Conservation (phyloP, 306 rosid genomes). For the Vigna angularis region DNA sequence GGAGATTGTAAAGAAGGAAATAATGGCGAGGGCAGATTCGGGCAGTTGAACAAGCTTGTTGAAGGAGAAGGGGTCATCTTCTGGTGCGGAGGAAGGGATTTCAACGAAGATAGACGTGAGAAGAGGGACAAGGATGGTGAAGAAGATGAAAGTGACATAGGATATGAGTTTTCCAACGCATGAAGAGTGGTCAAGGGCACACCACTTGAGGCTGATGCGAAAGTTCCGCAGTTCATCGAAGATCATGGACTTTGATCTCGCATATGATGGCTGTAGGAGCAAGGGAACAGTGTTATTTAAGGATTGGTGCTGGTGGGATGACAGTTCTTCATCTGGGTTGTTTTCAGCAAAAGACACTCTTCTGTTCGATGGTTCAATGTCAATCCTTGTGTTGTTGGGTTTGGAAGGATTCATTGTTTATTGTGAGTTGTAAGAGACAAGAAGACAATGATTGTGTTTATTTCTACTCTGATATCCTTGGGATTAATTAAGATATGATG, state of each 20-base stretch:
- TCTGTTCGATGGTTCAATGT: constrained; percentile 41
- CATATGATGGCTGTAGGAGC: constrained; percentile 65
- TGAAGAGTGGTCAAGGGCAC: constrained; percentile 86
- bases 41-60: constrained; percentile 87
- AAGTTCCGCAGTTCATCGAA: constrained; percentile 70
- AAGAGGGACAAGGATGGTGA: constrained; percentile 66
- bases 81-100: constrained; percentile 48
- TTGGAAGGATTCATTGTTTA: constrained; percentile 41
- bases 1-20: constrained; percentile 69
- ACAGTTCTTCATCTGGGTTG: constrained; percentile 7
- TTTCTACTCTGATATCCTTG: too few relatives aligned
- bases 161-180: constrained; percentile 63
- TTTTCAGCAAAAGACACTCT: constrained; percentile 35
- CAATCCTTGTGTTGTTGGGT: constrained; percentile 27
- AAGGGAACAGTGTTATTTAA: constrained; percentile 51
- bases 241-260: constrained; percentile 58
- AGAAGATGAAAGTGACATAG: constrained; percentile 57
- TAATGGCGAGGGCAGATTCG: constrained; percentile 67
- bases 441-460: not conserved
- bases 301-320: constrained; percentile 20
- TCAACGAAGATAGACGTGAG: constrained; percentile 49
- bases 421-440: not conserved
- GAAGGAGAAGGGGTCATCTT: constrained; percentile 63
- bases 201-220: constrained; percentile 77
- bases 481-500: too few relatives aligned